Evolutionary conservation across 305 asterid species (phyloP), one percentile per base, ranked within the genome.

Genomic region (Caryopteris hybrid): DNA sequence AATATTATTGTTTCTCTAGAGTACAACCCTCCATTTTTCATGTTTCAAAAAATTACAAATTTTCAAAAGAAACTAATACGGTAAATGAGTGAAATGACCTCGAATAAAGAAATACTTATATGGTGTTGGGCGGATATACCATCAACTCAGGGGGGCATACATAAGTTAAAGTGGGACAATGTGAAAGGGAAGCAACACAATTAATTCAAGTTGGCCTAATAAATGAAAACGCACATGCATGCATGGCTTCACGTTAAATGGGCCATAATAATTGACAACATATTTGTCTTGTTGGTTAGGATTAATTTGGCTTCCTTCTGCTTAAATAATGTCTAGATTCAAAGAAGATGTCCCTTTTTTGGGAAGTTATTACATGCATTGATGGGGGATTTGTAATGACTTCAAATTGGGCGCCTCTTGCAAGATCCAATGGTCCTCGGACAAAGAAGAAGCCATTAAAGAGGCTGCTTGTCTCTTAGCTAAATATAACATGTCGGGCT

Each of bases 171-270:
- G 66, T 51, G 70, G 66, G 75, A 56, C 66, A 75, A 38, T 63
- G 76, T 75, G 69, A 70, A 70, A 55, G 5, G 66, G 43, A 63
- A 71, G 16, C 41, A 47, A 1, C 13, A 41, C 14, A 6, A 6
- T 6, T 50, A 43, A 25, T 43, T 16, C 4, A n/a, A 14, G n/a
- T 56, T 2, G 67, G 42, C 31, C 66, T 53, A 70, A 74, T 74
- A 80, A 80, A 80, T 80, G 78, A 66, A 45, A 63, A 58, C n/a
- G n/a, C n/a, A n/a, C n/a, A 10, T 78, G 74, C 82, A 71, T 77
- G 82, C 56, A 57, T 58, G 67, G 53, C 48, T 60, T 61, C 31
- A 70, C 46, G 54, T 34, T 5, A 6, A 7, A 53, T 67, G 68
- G 73, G 36, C 73, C 78, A 59, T 2, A 11, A 3, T 1, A 6